A percentile compares a stretch with the other conserved stretches of the same genome.
Conservation (phyloP, 2,329 filamentous ascomycete genomes). For the Aspergillus brunneoviolaceus region DNA sequence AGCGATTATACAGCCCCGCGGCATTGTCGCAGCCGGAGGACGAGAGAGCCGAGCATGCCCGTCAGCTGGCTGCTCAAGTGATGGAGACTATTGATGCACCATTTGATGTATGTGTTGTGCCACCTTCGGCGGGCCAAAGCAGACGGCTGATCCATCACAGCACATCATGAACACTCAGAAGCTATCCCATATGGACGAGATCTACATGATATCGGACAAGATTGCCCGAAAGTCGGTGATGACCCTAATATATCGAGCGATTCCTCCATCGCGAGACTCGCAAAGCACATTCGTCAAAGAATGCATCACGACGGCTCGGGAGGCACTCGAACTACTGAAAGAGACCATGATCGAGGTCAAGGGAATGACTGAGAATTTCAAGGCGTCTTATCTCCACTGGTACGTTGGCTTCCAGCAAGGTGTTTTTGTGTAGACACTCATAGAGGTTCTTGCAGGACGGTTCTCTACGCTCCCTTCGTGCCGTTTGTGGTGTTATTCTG, state of each 20-base stretch:
- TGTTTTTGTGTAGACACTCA: background rate
- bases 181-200: conserved; percentile 27
- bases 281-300: conserved; percentile 35
- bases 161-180: conserved; percentile 13
- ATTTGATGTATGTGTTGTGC: conserved; percentile 26
- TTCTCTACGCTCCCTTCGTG: conserved; percentile 49
- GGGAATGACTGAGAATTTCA: conserved; percentile 27
- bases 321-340: conserved; percentile 36
- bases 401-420: conserved; percentile 15
- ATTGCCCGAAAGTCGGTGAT: conserved; percentile 38
- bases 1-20: conserved; percentile 52
- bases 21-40: conserved; percentile 29
- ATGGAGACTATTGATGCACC: conserved; percentile 28
- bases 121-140: background rate
- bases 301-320: conserved; percentile 40
- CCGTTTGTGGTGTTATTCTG: conserved; percentile 53
- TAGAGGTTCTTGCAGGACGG: conserved; percentile 26
- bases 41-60: conserved; percentile 29
- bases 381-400: conserved; percentile 40
- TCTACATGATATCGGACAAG: conserved; percentile 35
- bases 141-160: background rate
- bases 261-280: conserved; percentile 32
- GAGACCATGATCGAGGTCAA: conserved; percentile 27
- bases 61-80: conserved; percentile 31
- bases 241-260: conserved; percentile 42